These are phyloP conservation scores for Aspergillus oerlinghausenensis DNA, from an alignment of 2,329 filamentous ascomycete species.

Conservation along the genomic window DNA sequence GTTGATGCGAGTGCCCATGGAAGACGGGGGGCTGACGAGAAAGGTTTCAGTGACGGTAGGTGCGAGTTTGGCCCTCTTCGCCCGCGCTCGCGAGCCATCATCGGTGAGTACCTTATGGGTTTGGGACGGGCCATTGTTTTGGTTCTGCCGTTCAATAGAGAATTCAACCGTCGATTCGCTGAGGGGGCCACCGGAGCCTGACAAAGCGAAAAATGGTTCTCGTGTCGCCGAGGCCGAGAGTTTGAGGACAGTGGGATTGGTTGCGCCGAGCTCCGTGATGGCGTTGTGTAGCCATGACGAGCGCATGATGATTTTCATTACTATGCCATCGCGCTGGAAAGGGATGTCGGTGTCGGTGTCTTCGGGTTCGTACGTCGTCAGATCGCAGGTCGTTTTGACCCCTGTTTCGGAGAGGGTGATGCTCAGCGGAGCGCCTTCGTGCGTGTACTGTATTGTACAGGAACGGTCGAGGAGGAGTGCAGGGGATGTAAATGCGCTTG, in stretches of 20 bases:
- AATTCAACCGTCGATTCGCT: slow-evolving; percentile 60
- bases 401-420: slow-evolving; percentile 82
- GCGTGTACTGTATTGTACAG: slow-evolving; percentile 74
- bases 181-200: slow-evolving; percentile 56
- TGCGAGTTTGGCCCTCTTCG: slow-evolving; percentile 32
- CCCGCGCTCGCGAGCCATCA: slow-evolving; percentile 31
- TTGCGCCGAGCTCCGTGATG: slow-evolving; percentile 52
- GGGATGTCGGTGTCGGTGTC: slow-evolving; percentile 61
- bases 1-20: slow-evolving; percentile 56
- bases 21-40: slow-evolving; percentile 55
- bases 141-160: slow-evolving; percentile 42
- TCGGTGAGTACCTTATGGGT: slow-evolving; percentile 31
- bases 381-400: slow-evolving; percentile 81
- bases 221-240: slow-evolving; percentile 58
- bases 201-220: slow-evolving; percentile 70
- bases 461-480: slow-evolving; percentile 78
- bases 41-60: slow-evolving; percentile 48
- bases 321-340: slow-evolving; percentile 72
- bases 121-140: slow-evolving; percentile 19
- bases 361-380: slow-evolving; percentile 81
- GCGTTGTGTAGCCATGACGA: slow-evolving; percentile 49
- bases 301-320: slow-evolving; percentile 94
- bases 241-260: slow-evolving; percentile 68
- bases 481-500: slow-evolving; percentile 78
- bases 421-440: slow-evolving; percentile 71